Percentiles rank a stretch among this genome's conserved stretches.
Conservation (phyloP, 768 basidiomycete species). For the Inosperma sp. region DNA sequence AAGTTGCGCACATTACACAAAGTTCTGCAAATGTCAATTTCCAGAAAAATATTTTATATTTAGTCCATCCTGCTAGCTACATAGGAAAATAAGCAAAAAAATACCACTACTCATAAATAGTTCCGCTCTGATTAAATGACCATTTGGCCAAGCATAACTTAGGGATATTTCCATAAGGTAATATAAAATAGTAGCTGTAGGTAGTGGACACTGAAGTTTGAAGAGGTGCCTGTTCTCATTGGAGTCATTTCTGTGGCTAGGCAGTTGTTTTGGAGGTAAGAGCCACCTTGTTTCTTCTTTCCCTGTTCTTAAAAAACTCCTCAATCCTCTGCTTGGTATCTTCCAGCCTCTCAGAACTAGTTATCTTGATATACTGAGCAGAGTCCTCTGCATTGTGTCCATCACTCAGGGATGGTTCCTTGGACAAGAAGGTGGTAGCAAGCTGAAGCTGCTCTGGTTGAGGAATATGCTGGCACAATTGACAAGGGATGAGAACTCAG, state of each 20-base stretch:
- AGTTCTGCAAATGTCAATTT: too few relatives aligned
- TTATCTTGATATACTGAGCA: not conserved
- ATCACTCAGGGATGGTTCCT: not conserved
- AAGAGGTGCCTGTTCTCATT: slow-evolving; percentile 2
- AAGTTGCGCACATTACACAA: too few relatives aligned
- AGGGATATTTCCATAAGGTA: too few relatives aligned
- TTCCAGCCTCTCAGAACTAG: not conserved
- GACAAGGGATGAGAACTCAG: not conserved
- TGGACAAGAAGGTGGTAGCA: not conserved
- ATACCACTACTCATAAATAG: too few relatives aligned
- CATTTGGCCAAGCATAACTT: too few relatives aligned
- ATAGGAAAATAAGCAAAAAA: too few relatives aligned
- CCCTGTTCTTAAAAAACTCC: not conserved
- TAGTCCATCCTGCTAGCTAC: too few relatives aligned
- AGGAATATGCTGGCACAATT: slow-evolving; percentile 2
- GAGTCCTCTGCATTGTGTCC: not conserved
- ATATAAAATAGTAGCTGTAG: too few relatives aligned
- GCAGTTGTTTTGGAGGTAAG: not conserved
- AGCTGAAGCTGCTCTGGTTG: not conserved
- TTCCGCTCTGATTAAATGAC: too few relatives aligned
- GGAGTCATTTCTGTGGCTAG: not conserved
- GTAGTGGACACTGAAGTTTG: too few relatives aligned
- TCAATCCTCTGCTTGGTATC: too few relatives aligned
- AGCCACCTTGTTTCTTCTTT: not conserved
- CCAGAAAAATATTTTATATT: too few relatives aligned